Base-by-base conservation (phyloP, 2,329 filamentous ascomycete genomes). In the Stachybotrys chlorohalonatus region DNA sequence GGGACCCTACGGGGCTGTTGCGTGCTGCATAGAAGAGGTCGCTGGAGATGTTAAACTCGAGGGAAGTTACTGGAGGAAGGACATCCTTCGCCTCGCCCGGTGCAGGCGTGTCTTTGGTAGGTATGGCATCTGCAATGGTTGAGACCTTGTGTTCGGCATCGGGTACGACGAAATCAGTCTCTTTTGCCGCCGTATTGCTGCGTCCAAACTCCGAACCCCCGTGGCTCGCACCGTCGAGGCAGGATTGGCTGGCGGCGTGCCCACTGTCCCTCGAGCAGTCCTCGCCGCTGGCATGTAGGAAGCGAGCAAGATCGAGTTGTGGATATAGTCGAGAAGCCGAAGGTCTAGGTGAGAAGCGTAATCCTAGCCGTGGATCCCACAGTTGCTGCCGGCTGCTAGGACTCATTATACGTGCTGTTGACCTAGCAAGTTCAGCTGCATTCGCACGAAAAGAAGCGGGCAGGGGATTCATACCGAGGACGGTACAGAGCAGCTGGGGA, bases 1-100 rank as follows among this genome's bases (percentile, higher is more conserved):
- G 63, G 0, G 74, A 72, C 9, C 73, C 79, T 6, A 69, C 59
- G 0, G 68, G 60, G 1, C 80, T 77, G 5, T 70, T 64, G 56
- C 74, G 77, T 1, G 83, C 83, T 1, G 71, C 70, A 42, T 66
- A 55, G 53, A 70, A 71, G 36, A 62, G 59, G 1, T 65, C 58
- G 16, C 57, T 53, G 15, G 64, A 63, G 13, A 72, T 67, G 47
- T 62, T 65, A 57, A 67, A 72, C 31, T 59, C 58, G 31, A 67
- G 53, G 6, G 59, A 57, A 11, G 68, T 67, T 5, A 54, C 55
- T 5, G 68, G 68, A 7, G 64, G 66, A 42, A 13, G 36, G 2
- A 42, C 36, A 42, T 42, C 36, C 36, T 42, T 24, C 24, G 24
- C 24, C 24, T 24, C 24, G 24, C 24, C 24, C 24, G 24, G 24